These are phyloP conservation scores for Vickermania ingenoplastis DNA, from an alignment of 208 protist species.

Conservation along the genomic window DNA sequence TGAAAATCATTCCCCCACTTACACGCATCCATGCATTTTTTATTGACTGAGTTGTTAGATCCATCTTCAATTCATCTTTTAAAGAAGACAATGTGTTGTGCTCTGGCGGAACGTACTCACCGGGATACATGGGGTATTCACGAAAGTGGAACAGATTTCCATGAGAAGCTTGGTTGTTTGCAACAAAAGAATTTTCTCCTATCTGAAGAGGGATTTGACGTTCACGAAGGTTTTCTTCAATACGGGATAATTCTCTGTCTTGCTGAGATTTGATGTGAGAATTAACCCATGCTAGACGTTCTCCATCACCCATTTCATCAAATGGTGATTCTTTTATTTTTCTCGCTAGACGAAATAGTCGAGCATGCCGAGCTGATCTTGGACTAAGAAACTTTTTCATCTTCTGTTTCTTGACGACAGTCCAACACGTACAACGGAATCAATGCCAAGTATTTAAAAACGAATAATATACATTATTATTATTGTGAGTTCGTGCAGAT, in stretches of 20 bases:
- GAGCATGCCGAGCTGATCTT: slow-evolving; percentile 84
- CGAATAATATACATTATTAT: no score
- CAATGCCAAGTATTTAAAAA: no score
- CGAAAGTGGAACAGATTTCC: slow-evolving; percentile 87
- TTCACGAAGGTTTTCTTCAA: slow-evolving; percentile 66
- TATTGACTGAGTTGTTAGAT: slow-evolving; percentile 77
- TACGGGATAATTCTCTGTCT: slow-evolving; percentile 59
- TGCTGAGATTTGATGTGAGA: slow-evolving; percentile 60
- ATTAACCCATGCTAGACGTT: slow-evolving; percentile 73
- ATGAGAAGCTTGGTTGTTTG: slow-evolving; percentile 59
- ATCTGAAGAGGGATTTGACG: slow-evolving; percentile 52
- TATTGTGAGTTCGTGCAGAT: no score
- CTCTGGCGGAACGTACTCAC: slow-evolving; percentile 80
- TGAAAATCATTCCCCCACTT: slow-evolving; percentile 64
- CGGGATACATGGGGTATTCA: slow-evolving; percentile 88
- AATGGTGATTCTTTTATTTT: slow-evolving; percentile 18
- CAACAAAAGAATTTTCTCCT: slow-evolving; percentile 47
- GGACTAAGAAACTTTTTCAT: slow-evolving; percentile 84
- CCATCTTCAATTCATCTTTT: slow-evolving; percentile 65
- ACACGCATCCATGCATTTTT: slow-evolving; percentile 88
- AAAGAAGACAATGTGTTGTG: slow-evolving; percentile 83
- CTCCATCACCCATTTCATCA: slow-evolving; percentile 54
- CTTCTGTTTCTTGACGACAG: no score
- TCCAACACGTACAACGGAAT: no score
- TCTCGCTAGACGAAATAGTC: slow-evolving; percentile 61